These are phyloP conservation scores for Cutaneotrichosporon cyanovorans DNA, from an alignment of 1,284 basidiomycete species.

Conservation along the genomic window DNA sequence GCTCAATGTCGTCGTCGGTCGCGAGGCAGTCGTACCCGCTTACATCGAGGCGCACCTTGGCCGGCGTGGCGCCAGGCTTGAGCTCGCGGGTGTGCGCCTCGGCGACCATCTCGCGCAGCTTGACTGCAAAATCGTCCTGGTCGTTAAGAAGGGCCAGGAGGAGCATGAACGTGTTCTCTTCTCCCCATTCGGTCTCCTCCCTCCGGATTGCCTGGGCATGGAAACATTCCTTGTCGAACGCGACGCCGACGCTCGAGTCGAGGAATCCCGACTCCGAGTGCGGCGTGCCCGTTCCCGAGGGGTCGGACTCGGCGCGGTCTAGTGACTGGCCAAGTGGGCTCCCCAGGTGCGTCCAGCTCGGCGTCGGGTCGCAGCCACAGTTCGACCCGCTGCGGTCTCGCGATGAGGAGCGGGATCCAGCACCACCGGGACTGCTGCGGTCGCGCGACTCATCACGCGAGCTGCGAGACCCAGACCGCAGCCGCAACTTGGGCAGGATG, in stretches of 20 bases:
- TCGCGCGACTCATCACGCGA: background rate
- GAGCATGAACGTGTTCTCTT: conserved; percentile 23
- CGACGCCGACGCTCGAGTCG: too few relatives aligned
- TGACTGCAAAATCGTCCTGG: conserved; percentile 29
- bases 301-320: too few relatives aligned
- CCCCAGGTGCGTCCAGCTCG: too few relatives aligned
- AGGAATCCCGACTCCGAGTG: too few relatives aligned
- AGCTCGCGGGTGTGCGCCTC: conserved; percentile 26
- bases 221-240: too few relatives aligned
- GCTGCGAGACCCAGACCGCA: background rate
- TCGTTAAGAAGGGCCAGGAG: conserved; percentile 41
- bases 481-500: background rate
- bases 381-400: too few relatives aligned
- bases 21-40: conserved; percentile 34
- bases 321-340: too few relatives aligned
- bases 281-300: too few relatives aligned
- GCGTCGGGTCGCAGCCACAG: too few relatives aligned
- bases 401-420: background rate
- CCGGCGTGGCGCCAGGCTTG: conserved; percentile 18
- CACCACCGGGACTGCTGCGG: background rate
- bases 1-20: conserved; percentile 31
- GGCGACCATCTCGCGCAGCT: conserved; percentile 14
- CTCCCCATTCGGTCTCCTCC: background rate
- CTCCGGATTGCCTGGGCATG: too few relatives aligned
- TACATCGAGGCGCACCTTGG: conserved; percentile 32